phyloP scores from a whole-genome alignment of 495 filamentous ascomycete genomes.

The Umbilicaria muhlenbergii region DNA sequence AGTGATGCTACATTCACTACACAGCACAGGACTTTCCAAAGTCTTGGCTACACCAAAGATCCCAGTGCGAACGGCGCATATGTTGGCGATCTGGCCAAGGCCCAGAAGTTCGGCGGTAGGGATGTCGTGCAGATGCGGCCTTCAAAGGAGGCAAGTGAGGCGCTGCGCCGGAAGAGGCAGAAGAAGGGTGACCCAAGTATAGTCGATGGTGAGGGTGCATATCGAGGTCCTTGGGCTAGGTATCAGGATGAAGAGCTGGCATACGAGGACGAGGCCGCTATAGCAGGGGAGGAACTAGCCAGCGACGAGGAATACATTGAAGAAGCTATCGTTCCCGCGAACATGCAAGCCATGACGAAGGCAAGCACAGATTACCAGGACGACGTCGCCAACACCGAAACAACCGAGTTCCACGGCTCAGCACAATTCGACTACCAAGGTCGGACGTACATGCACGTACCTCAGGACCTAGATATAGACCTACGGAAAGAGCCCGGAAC shows the following conservation, averaged over 20 bases:
- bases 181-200: slow-evolving; percentile 68
- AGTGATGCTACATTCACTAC: slow-evolving; percentile 77
- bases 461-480: slow-evolving; percentile 87
- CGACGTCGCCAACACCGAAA: slow-evolving; percentile 45
- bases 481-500: slow-evolving; percentile 65
- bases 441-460: slow-evolving; percentile 86
- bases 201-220: slow-evolving; percentile 71
- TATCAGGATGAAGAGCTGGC: slow-evolving; percentile 50
- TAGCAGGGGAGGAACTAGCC: slow-evolving; percentile 42
- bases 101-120: slow-evolving; percentile 32
- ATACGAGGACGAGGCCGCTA: slow-evolving; percentile 41
- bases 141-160: slow-evolving; percentile 51
- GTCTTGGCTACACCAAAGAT: slow-evolving; percentile 41
- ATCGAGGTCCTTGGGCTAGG: slow-evolving; percentile 86
- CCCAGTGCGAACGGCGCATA: slow-evolving; percentile 33
- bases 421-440: slow-evolving; percentile 81
- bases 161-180: slow-evolving; percentile 55
- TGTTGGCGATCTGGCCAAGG: slow-evolving; percentile 37
- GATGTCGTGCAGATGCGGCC: slow-evolving; percentile 43
- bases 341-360: slow-evolving; percentile 36
- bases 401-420: slow-evolving; percentile 75
- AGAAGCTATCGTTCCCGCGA: slow-evolving; percentile 28
- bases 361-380: slow-evolving; percentile 44
- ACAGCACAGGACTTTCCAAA: slow-evolving; percentile 65
- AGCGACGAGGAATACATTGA: slow-evolving; percentile 76